Evolutionary conservation across 768 basidiomycete genomes (phyloP), one percentile per base, ranked within the genome.

Genomic region (Dioszegia crocea): DNA sequence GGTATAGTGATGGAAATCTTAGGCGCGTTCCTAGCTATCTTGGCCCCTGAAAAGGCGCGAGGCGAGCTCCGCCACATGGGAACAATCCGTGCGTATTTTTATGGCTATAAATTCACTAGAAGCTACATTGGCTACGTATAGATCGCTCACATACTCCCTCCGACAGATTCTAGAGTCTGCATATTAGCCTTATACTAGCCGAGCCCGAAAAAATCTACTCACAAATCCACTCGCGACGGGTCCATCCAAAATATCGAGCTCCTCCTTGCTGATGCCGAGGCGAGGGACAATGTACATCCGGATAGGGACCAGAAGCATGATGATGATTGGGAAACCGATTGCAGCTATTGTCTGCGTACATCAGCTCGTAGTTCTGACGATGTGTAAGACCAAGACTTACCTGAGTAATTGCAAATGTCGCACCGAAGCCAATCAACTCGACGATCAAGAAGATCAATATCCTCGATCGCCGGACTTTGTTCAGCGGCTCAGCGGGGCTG

Each of bases 321-420:
- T 92, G 67, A 96, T 84, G 50, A 94, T 81, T 0, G 92, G 91
- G 74, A 96, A 96, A 0, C 87, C 90, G 59, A 94, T 91, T 3
- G 90, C 91, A 40, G 88, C 91, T 86, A 71, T 59, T 14, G 38
- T 74, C 67, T 73, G 6, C 14, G 38, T 39, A n/a, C 43, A 30
- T 45, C 41, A 43, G n/a, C 17, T 14, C 14, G 36, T 39, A 6
- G n/a, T 19, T 45, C 41, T 29, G 12, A 12, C 2, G 3, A 11
- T 12, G 30, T 43, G n/a, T 24, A n/a, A 59, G 16, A 33, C 39
- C 40, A 14, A 10, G 8, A 59, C 88, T 84, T 0, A 91, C 93
- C 71, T 96, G 91, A 0, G 89, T 91, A 62, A 96, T 85, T 8
- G 89, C 88, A 74, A 94, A 91, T 0, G 91, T 91, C 2, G 85